Conservation (phyloP, 768 basidiomycete species). For the Phaeolepiota aurea region DNA sequence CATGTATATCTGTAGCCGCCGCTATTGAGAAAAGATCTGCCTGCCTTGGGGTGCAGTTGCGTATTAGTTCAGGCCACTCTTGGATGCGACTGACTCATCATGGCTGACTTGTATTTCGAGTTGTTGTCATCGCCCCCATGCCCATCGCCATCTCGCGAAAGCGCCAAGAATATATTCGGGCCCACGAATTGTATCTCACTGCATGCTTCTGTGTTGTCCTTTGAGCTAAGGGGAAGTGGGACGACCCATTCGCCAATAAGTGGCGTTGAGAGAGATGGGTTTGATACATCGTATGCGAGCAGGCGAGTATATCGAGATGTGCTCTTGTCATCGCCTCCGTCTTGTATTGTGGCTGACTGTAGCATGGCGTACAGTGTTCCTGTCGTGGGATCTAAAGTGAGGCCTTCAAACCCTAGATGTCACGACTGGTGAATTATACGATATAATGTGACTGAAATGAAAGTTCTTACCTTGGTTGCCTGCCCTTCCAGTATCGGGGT, state of each 20-base stretch:
- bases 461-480: conserved; percentile 41
- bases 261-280: conserved; percentile 19
- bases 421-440: not conserved
- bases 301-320: conserved; percentile 48
- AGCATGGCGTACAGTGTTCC: conserved; percentile 51
- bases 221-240: conserved; percentile 42
- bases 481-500: conserved; percentile 44
- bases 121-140: conserved; percentile 41
- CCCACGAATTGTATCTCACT: conserved; percentile 55
- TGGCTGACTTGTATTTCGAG: conserved; percentile 48
- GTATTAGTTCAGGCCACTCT: no score
- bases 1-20: conserved; percentile 53
- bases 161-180: conserved; percentile 44
- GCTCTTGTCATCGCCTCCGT: conserved; percentile 39
- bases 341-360: conserved; percentile 57
- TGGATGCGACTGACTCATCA: not conserved
- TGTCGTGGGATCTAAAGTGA: conserved; percentile 41
- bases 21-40: conserved; percentile 52
- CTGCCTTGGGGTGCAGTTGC: conserved; percentile 33
- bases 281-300: conserved; percentile 43
- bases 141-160: conserved; percentile 55
- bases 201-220: conserved; percentile 39
- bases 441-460: not conserved
- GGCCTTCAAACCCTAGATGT: conserved; percentile 51
- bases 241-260: conserved; percentile 55